phyloP scores from a whole-genome alignment of 371 early-diverging fungal species.

The Mucor piriformis region DNA sequence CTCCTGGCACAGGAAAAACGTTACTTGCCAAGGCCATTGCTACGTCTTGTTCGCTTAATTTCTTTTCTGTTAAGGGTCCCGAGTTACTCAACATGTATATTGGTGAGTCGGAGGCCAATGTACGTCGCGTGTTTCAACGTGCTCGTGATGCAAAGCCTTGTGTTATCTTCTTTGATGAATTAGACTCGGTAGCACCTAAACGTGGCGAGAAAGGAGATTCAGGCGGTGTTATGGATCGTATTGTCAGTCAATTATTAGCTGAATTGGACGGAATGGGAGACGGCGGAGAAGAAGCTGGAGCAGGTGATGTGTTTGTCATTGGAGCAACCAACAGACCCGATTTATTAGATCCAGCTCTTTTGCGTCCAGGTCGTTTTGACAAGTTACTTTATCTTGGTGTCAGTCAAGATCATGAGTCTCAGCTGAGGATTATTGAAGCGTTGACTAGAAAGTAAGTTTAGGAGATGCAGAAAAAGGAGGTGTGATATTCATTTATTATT shows the following conservation, averaged over 20 bases:
- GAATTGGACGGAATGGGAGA: conserved; percentile 94
- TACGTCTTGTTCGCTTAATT: conserved; percentile 95
- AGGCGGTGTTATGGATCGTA: conserved; percentile 98
- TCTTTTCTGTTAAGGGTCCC: conserved; percentile 99
- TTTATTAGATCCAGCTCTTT: conserved; percentile 91
- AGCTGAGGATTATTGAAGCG: conserved; percentile 87
- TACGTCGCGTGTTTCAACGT: conserved; percentile 96
- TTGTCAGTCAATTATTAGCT: conserved; percentile 93
- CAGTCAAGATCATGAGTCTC: conserved; percentile 82
- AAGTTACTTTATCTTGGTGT: conserved; percentile 95
- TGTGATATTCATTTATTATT: neutral
- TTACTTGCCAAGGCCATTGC: conserved; percentile 99
- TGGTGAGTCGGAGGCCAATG: conserved; percentile 97
- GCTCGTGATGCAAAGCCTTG: conserved; percentile 98
- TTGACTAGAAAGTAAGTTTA: conserved; percentile 83
- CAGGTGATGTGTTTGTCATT: conserved; percentile 97
- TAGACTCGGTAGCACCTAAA: conserved; percentile 98
- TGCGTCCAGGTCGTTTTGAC: conserved; percentile 86
- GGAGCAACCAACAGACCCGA: conserved; percentile 99
- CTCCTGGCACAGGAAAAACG: conserved; percentile 99
- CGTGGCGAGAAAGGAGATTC: conserved; percentile 96
- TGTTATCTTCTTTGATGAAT: conserved; percentile 99
- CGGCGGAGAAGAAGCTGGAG: conserved; percentile 49
- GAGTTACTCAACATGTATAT: conserved; percentile 92
- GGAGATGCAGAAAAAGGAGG: neutral